phyloP scores from a whole-genome alignment of 352 stramenopile genomes.

The Pythium brachiatum region DNA sequence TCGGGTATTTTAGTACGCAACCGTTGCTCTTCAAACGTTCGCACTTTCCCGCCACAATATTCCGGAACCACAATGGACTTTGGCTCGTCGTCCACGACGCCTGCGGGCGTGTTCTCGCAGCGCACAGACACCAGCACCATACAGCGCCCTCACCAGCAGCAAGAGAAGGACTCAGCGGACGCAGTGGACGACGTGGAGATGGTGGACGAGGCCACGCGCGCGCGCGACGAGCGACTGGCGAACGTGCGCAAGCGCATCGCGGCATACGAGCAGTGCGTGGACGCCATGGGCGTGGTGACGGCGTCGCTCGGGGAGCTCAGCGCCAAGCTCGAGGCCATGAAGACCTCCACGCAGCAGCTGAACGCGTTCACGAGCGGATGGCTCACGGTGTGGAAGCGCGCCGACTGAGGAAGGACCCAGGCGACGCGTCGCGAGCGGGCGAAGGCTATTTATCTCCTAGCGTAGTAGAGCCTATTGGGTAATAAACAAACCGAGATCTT shows the following conservation, averaged over 20 bases:
- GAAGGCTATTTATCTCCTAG: slow-evolving; percentile 16
- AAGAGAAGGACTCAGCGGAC: slow-evolving; percentile 17
- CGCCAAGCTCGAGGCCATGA: slow-evolving; percentile 59
- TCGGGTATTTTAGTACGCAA: slow-evolving; percentile 5
- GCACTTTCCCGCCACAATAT: slow-evolving; percentile 3
- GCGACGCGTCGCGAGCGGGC: slow-evolving; percentile 1
- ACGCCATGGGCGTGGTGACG: slow-evolving; percentile 47
- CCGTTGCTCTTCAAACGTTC: slow-evolving; percentile 2
- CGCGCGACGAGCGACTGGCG: slow-evolving; percentile 42
- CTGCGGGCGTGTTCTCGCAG: not conserved
- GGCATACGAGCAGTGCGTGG: slow-evolving; percentile 60
- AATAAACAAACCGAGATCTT: slow-evolving; percentile 7
- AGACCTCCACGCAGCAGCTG: slow-evolving; percentile 60
- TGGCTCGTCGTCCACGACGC: slow-evolving; percentile 10
- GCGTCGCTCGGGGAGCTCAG: slow-evolving; percentile 67
- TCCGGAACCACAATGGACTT: slow-evolving; percentile 14
- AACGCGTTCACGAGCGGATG: slow-evolving; percentile 73
- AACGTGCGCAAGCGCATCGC: slow-evolving; percentile 51
- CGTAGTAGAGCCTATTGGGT: not conserved
- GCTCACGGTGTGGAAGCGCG: slow-evolving; percentile 71
- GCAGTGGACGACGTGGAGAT: not conserved
- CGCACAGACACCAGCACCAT: not conserved
- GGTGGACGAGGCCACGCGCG: slow-evolving; percentile 19
- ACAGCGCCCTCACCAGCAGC: slow-evolving; percentile 12
- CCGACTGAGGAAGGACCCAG: slow-evolving; percentile 9